A percentile compares a stretch with the other conserved stretches of the same genome.
phyloP scores from a whole-genome alignment of 1,284 basidiomycete genomes.

The Phellinidium pouzarii region DNA sequence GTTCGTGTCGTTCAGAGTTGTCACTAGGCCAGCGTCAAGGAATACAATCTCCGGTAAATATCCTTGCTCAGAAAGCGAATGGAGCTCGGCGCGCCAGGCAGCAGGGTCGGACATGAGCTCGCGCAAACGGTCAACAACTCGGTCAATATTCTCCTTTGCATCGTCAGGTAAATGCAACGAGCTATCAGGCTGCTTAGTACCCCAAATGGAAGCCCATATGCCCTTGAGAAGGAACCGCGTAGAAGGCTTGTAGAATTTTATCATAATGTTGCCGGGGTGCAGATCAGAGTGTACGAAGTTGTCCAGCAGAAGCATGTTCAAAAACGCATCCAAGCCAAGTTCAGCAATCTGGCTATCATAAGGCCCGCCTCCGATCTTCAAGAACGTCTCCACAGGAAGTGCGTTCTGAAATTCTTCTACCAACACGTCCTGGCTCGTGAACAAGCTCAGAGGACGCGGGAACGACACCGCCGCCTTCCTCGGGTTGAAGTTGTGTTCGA shows the following conservation, averaged over 20 bases:
- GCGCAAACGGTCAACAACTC: slow-evolving; percentile 65
- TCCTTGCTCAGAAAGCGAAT: slow-evolving; percentile 58
- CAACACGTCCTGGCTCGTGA: slow-evolving; percentile 76
- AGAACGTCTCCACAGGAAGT: slow-evolving; percentile 82
- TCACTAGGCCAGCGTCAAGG: slow-evolving; percentile 94
- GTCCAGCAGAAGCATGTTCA: slow-evolving; percentile 98
- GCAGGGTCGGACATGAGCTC: slow-evolving; percentile 48
- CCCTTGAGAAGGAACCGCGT: slow-evolving; percentile 53
- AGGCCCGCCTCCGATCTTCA: slow-evolving; percentile 86
- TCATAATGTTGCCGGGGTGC: slow-evolving; percentile 95
- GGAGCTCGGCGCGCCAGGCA: slow-evolving; percentile 71
- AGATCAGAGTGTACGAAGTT: slow-evolving; percentile 98
- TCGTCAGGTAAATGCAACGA: slow-evolving; percentile 30
- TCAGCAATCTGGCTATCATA: slow-evolving; percentile 90
- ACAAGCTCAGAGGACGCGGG: slow-evolving; percentile 78
- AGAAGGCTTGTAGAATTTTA: slow-evolving; percentile 85
- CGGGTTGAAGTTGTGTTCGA: slow-evolving; percentile 82
- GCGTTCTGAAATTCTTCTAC: slow-evolving; percentile 95
- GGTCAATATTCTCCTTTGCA: slow-evolving; percentile 37
- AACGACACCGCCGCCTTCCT: slow-evolving; percentile 82
- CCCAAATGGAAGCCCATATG: slow-evolving; percentile 40
- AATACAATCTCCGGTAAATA: slow-evolving; percentile 94
- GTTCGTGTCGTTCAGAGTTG: slow-evolving; percentile 76
- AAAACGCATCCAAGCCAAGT: slow-evolving; percentile 90
- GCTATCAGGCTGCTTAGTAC: slow-evolving; percentile 27